Evolutionary conservation across 345 rosid genomes (phyloP).

Genomic region (Bruguiera sexangula): DNA sequence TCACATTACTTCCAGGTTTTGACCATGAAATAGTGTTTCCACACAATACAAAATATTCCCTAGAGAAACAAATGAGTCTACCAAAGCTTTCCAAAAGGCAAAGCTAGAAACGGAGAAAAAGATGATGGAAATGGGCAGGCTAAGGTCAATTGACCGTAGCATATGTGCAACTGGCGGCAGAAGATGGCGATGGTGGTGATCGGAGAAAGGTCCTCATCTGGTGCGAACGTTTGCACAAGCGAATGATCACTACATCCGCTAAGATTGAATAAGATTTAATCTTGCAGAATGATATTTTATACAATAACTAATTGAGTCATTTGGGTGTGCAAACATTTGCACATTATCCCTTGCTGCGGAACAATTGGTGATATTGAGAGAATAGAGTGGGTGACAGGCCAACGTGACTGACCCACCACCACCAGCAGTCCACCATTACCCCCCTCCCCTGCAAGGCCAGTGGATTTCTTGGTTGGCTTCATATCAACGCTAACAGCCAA

Average conservation of each 20-base stretch:
- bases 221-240: too few species aligned
- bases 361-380: background rate
- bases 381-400: conserved; percentile 56
- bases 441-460: conserved; percentile 13
- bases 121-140: background rate
- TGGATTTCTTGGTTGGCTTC: conserved; percentile 76
- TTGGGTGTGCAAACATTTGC: too few species aligned
- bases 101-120: conserved; percentile 12
- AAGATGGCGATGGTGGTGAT: conserved; percentile 4
- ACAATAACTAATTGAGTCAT: too few species aligned
- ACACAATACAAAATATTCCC: too few species aligned
- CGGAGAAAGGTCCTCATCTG: too few species aligned
- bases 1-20: too few species aligned
- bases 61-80: conserved; percentile 13
- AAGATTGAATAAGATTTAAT: too few species aligned
- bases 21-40: too few species aligned
- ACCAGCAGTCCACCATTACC: conserved; percentile 4
- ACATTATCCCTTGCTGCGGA: too few species aligned
- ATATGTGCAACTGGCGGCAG: conserved; percentile 18
- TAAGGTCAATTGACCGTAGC: conserved; percentile 12
- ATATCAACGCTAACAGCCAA: conserved; percentile 86
- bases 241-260: too few species aligned
- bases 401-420: conserved; percentile 65
- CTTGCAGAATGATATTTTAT: too few species aligned
- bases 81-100: conserved; percentile 20